phyloP scores from a whole-genome alignment of 2,329 filamentous ascomycete genomes.

The Sphaerulina populicola region DNA sequence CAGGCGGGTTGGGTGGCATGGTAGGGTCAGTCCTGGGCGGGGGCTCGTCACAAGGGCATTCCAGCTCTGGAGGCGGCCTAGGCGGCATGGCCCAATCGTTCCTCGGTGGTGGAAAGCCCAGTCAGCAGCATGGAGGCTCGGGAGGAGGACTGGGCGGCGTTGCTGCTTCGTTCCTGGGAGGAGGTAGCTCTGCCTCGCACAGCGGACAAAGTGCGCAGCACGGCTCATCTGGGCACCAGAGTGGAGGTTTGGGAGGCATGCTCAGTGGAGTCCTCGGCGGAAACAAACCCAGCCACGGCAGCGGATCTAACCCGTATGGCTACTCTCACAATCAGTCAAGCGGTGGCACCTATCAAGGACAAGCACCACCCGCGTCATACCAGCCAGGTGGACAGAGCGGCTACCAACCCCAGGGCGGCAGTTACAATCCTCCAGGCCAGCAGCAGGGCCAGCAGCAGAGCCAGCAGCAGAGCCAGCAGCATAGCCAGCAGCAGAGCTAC shows the following conservation, averaged over 20 bases:
- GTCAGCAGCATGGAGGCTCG: constrained; percentile 15
- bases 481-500: constrained; percentile 20
- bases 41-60: constrained; percentile 14
- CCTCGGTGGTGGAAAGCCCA: constrained; percentile 26
- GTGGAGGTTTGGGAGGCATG: constrained; percentile 24
- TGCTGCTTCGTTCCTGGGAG: constrained; percentile 23
- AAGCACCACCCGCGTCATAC: constrained; percentile 33
- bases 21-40: constrained; percentile 21
- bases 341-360: constrained; percentile 32
- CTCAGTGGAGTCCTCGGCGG: constrained; percentile 29
- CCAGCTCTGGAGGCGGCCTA: constrained; percentile 19
- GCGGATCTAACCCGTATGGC: constrained; percentile 29
- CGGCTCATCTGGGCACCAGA: constrained; percentile 18
- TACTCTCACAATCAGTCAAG: constrained; percentile 30
- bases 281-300: constrained; percentile 25
- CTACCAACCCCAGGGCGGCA: constrained; percentile 19
- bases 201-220: constrained; percentile 20
- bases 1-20: constrained; percentile 20
- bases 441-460: constrained; percentile 17
- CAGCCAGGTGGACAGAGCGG: constrained; percentile 23
- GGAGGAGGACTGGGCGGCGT: constrained; percentile 22
- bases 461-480: constrained; percentile 19
- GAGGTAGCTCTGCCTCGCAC: constrained; percentile 16
- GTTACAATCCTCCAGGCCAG: constrained; percentile 20
- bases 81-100: constrained; percentile 29